Conservation (phyloP, 495 filamentous ascomycete genomes). For the Penicillium pancosmium region DNA sequence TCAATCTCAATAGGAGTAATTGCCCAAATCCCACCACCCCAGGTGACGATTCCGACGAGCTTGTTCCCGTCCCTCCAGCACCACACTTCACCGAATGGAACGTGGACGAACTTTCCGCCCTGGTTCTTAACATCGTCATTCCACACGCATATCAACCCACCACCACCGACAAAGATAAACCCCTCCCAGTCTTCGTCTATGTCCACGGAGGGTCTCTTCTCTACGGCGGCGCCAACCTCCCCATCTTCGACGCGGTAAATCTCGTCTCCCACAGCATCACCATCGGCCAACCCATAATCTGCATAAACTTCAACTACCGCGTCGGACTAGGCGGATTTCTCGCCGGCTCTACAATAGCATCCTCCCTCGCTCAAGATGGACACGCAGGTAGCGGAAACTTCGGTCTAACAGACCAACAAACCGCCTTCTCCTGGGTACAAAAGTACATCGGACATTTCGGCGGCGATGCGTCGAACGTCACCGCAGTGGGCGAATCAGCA, state of each 20-base stretch:
- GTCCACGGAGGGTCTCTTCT: constrained; percentile 36
- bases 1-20: constrained; percentile 16
- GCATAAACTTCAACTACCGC: constrained; percentile 35
- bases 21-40: constrained; percentile 31
- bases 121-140: constrained; percentile 37
- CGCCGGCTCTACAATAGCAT: constrained; percentile 20
- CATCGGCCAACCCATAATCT: constrained; percentile 26
- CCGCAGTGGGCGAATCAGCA: constrained; percentile 66
- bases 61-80: constrained; percentile 30
- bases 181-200: constrained; percentile 31
- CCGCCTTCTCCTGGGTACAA: constrained; percentile 36
- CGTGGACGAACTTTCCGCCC: constrained; percentile 29
- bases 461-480: constrained; percentile 64
- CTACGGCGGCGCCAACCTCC: constrained; percentile 32
- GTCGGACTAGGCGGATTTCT: constrained; percentile 36
- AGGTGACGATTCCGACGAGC: constrained; percentile 27
- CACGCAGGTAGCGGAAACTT: constrained; percentile 32
- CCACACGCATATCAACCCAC: constrained; percentile 9
- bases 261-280: constrained; percentile 29
- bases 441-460: constrained; percentile 58
- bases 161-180: constrained; percentile 2
- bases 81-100: constrained; percentile 20
- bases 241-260: constrained; percentile 34
- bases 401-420: constrained; percentile 36
- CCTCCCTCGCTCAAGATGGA: constrained; percentile 27